Evolutionary conservation across 768 basidiomycete species (phyloP), one percentile per base, ranked within the genome.

Genomic region (Tubosaeta sp.): DNA sequence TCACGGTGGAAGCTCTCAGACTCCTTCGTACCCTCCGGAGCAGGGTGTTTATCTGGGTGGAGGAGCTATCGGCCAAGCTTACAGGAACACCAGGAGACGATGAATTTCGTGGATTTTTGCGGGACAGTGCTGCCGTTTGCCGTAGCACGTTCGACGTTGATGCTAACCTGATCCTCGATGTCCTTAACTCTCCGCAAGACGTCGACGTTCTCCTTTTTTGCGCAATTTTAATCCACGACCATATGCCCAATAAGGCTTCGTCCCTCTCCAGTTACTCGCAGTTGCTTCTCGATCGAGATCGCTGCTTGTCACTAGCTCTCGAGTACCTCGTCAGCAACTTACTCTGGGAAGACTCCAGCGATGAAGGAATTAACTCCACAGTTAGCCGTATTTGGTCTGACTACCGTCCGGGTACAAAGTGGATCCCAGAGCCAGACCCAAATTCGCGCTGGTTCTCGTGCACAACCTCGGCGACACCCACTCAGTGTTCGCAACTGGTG

Each of bases 111-210:
- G 49, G 46, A 13, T 61, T 60, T 14, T 54, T 73, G 25, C 62
- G 69, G 21, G 71, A 73, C 42, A 61, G 67, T 22, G 74, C 74
- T 2, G 59, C 63, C 6, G 65, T 66, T 18, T 78, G 77, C 54
- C 66, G 76, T 14, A 59, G 62, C 22, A 65, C 57, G 0, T 66
- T 63, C 13, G 59, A 71, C 30, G 64, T 68, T 0, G 62, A 59
- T 25, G 24, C 49, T 2, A 13, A 19, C 0, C 14, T 57, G 34
- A 22, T 52, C 1, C 44, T 6, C 0, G 9, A 10, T 3, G 36
- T 69, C 6, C 52, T 72, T 14, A 13, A 16, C 14, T 56, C 55
- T 0, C 43, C 51, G 9, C 47, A 48, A 16, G 70, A 73, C 27
- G 16, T 69, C 14, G 42, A 55, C 0, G 14, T 56, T 30, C 48